These are phyloP conservation scores for Plasmodium berghei DNA, from an alignment of 169 alveolate genomes.

Conservation along the genomic window DNA sequence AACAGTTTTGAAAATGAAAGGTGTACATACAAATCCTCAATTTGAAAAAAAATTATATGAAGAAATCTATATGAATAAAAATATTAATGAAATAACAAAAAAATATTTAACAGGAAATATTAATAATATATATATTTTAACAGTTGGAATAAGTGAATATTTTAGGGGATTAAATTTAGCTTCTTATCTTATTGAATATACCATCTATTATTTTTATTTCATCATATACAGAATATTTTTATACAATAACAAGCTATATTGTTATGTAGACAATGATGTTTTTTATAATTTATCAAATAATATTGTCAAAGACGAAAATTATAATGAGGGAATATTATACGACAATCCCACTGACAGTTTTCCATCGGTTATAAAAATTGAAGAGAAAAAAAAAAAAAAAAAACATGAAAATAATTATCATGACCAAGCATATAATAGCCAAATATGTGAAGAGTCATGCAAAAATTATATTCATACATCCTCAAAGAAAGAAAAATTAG, in stretches of 20 bases:
- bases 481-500: neutral
- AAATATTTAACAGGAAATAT: slow-evolving; percentile 71
- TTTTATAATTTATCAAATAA: slow-evolving; percentile 56
- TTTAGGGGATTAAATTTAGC: slow-evolving; percentile 75
- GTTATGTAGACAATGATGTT: slow-evolving; percentile 40
- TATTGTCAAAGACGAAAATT: slow-evolving; percentile 10
- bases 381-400: neutral
- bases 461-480: neutral
- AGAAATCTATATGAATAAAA: slow-evolving; percentile 73
- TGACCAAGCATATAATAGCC: neutral
- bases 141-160: slow-evolving; percentile 76
- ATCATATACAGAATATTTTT: slow-evolving; percentile 64
- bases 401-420: slow-evolving; percentile 12
- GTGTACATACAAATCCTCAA: slow-evolving; percentile 22
- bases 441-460: neutral
- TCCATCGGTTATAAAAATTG: neutral
- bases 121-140: slow-evolving; percentile 56
- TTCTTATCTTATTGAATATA: slow-evolving; percentile 67
- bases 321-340: slow-evolving; percentile 40
- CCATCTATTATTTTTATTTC: slow-evolving; percentile 60
- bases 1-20: slow-evolving; percentile 21
- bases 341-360: slow-evolving; percentile 24
- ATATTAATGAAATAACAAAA: slow-evolving; percentile 32
- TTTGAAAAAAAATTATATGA: slow-evolving; percentile 73
- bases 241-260: slow-evolving; percentile 41